Evolutionary conservation across 2,329 filamentous ascomycete genomes (phyloP).

Genomic region (Didymella exigua): DNA sequence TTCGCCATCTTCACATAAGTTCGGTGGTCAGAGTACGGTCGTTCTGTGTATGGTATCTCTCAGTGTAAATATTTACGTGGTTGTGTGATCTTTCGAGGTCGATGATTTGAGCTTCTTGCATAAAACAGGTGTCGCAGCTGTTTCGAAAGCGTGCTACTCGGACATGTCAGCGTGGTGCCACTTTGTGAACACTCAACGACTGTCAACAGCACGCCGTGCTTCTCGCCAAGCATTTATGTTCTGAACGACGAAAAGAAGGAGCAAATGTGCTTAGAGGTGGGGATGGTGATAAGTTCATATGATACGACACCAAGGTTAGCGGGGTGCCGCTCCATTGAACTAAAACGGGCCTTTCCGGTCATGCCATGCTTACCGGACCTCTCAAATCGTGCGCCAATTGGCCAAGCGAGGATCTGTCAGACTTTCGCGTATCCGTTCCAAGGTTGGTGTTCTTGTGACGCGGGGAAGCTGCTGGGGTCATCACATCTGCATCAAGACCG

Average conservation of each 20-base stretch:
- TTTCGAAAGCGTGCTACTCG: neutral
- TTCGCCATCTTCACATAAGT: neutral
- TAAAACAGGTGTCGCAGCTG: conserved; percentile 18
- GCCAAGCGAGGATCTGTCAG: conserved; percentile 19
- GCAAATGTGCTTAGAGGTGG: conserved; percentile 5
- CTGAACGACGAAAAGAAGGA: neutral
- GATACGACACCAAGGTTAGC: conserved; percentile 23
- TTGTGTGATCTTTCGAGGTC: neutral
- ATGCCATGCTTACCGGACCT: conserved; percentile 11
- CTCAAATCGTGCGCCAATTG: conserved; percentile 16
- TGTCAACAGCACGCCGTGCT: conserved; percentile 4
- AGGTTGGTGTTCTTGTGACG: conserved; percentile 27
- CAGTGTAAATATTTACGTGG: neutral
- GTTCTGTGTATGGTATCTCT: neutral
- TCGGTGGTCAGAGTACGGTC: neutral
- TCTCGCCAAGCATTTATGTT: conserved; percentile 9
- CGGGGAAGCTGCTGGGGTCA: conserved; percentile 19
- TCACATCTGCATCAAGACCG: conserved; percentile 1
- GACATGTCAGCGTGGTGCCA: conserved; percentile 1
- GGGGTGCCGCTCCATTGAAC: conserved; percentile 20
- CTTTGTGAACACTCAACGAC: neutral
- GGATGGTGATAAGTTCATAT: conserved; percentile 22
- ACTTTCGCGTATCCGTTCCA: conserved; percentile 22
- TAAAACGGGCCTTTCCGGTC: conserved; percentile 20
- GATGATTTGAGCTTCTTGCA: conserved; percentile 22